Percentiles rank a stretch among this genome's conserved stretches.
Conservation (phyloP, 164 flowering plant species). For the Macadamia tetraphylla region DNA sequence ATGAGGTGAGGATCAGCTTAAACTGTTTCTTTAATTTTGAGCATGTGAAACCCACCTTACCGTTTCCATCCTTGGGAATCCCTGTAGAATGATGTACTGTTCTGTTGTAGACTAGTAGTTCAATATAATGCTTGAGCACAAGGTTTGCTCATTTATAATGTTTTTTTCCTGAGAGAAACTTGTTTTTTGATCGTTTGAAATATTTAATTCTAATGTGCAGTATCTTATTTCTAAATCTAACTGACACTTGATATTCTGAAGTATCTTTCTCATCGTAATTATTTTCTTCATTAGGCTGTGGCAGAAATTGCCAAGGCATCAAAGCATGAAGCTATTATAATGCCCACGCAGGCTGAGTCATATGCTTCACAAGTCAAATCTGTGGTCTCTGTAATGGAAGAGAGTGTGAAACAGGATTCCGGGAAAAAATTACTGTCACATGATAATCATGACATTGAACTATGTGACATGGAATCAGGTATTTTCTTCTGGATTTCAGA, state of each 20-base stretch:
- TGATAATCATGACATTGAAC: conserved; percentile 15
- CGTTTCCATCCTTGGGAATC: too few species aligned
- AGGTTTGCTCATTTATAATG: background rate
- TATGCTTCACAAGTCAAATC: conserved; percentile 29
- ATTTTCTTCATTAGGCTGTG: conserved; percentile 49
- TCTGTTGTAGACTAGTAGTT: too few species aligned
- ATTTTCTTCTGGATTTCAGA: background rate
- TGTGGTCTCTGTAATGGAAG: conserved; percentile 27
- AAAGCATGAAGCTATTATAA: conserved; percentile 51
- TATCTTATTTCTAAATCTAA: background rate
- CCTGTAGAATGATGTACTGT: too few species aligned
- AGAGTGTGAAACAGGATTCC: conserved; percentile 9
- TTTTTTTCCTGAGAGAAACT: background rate
- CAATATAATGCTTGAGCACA: too few species aligned
- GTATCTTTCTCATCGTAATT: background rate
- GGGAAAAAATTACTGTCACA: conserved; percentile 6
- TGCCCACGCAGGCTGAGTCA: conserved; percentile 47
- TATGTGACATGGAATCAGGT: conserved; percentile 27
- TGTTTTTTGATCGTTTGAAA: too few species aligned
- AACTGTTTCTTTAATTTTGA: too few species aligned
- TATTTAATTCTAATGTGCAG: too few species aligned
- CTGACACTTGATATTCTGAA: background rate
- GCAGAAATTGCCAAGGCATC: conserved; percentile 78
- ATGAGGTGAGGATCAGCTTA: too few species aligned
- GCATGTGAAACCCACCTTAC: too few species aligned